These are phyloP conservation scores for Sporisorium reilianum DNA, from an alignment of 1,284 basidiomycete species.

Conservation along the genomic window DNA sequence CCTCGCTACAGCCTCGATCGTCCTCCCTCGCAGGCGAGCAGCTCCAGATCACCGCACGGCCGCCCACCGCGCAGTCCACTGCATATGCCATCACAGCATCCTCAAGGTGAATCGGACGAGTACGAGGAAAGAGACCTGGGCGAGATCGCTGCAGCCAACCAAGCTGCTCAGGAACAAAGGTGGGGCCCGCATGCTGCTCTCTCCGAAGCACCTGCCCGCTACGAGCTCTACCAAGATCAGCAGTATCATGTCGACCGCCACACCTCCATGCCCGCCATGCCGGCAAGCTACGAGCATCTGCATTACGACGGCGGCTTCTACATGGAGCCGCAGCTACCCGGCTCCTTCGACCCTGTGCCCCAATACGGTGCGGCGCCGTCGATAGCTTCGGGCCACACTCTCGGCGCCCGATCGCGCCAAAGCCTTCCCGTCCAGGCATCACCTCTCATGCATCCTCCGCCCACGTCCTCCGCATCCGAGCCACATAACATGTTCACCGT, in stretches of 20 bases:
- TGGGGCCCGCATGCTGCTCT: slow-evolving; percentile 43
- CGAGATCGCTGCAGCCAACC: slow-evolving; percentile 46
- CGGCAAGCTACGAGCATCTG: slow-evolving; percentile 17
- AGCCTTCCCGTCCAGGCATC: slow-evolving; percentile 39
- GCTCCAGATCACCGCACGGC: slow-evolving; percentile 19
- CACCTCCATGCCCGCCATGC: slow-evolving; percentile 26
- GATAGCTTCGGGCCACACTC: slow-evolving; percentile 29
- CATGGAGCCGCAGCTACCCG: slow-evolving; percentile 25
- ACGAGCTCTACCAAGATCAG: slow-evolving; percentile 28
- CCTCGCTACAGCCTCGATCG: slow-evolving; percentile 26
- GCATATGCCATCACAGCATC: slow-evolving; percentile 14
- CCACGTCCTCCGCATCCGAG: slow-evolving; percentile 35
- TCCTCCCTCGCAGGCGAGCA: slow-evolving; percentile 23
- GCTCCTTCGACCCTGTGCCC: slow-evolving; percentile 14
- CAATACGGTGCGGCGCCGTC: slow-evolving; percentile 24
- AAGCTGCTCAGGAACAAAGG: slow-evolving; percentile 41
- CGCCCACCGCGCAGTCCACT: slow-evolving; percentile 33
- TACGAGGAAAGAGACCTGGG: slow-evolving; percentile 52
- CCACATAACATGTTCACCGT: slow-evolving; percentile 51
- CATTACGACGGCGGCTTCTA: slow-evolving; percentile 43
- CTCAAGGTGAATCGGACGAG: slow-evolving; percentile 37
- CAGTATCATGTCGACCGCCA: slow-evolving; percentile 4
- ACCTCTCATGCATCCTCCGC: slow-evolving; percentile 26
- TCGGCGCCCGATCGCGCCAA: slow-evolving; percentile 26
- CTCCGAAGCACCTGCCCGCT: slow-evolving; percentile 36